Base-by-base conservation (phyloP, 768 basidiomycete species). In the Leucocoprinus sp. region DNA sequence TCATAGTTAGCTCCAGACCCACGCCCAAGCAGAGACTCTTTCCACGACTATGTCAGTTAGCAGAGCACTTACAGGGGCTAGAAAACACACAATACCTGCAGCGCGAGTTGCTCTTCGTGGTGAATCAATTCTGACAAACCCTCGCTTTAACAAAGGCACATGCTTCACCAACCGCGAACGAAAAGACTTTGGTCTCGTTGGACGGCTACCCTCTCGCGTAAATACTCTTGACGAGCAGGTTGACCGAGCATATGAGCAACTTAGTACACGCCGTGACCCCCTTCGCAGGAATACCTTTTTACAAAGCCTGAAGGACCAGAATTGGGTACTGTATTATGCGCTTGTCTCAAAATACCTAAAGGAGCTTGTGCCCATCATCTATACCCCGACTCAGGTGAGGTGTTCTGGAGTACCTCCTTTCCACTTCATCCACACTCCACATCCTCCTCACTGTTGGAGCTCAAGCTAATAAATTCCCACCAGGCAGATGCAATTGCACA, bases 401-500 rank as follows among this genome's bases (percentile, higher is more conserved):
- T 33, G 5, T 2, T 27, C 23, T 0, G 24, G n/a, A 9, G 8
- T 36, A 3, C 4, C 8, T 27, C 0, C 1, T 11, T 41, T 19
- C n/a, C 40, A 15, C 15, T 37, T 8, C 19, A 22, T 23, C 12
- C 23, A 22, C 15, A 42, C 14, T 19, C 4, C 21, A 15, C 11
- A 5, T 37, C 27, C 2, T 36, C 9, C n/a, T n/a, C n/a, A n/a
- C n/a, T n/a, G n/a, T n/a, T n/a, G n/a, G n/a, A n/a, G n/a, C n/a
- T n/a, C n/a, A n/a, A n/a, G n/a, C n/a, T n/a, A n/a, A n/a, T n/a
- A n/a, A n/a, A n/a, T n/a, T n/a, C n/a, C n/a, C n/a, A n/a, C n/a
- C 38, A 89, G 77, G 85, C 82, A 4, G 82, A 89, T 37, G 89
- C 89, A 0, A 91, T 92, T 45, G 67, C 81, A 8, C 76, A 84